Evolutionary conservation across 2,329 filamentous ascomycete species (phyloP).

Genomic region (Xylaria polymorpha): DNA sequence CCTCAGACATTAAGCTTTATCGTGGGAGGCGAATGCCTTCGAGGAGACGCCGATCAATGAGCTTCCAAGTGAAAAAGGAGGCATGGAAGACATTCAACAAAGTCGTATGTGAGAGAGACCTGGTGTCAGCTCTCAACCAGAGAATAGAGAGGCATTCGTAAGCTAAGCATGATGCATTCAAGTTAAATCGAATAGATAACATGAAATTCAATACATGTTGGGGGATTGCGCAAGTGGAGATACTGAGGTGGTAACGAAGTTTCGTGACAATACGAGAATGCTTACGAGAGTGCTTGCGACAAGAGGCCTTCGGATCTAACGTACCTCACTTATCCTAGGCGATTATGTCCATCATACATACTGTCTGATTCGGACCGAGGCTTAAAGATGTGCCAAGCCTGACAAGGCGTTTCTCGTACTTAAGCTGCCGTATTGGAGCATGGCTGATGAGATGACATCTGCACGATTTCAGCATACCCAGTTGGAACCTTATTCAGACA

Average conservation of each 20-base stretch:
- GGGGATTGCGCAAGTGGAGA: slow-evolving; percentile 21
- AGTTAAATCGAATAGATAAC: neutral
- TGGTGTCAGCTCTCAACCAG: neutral
- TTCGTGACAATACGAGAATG: slow-evolving; percentile 33
- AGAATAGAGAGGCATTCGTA: slow-evolving; percentile 4
- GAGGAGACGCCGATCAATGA: slow-evolving; percentile 1
- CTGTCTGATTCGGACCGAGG: slow-evolving; percentile 34
- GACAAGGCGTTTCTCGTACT: slow-evolving; percentile 16
- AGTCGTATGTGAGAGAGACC: slow-evolving; percentile 2
- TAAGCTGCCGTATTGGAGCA: slow-evolving; percentile 15
- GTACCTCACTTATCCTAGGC: neutral
- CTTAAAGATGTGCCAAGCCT: slow-evolving; percentile 9
- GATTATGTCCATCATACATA: slow-evolving; percentile 3
- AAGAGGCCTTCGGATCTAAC: slow-evolving; percentile 1
- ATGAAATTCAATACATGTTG: slow-evolving; percentile 4
- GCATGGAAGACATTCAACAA: neutral
- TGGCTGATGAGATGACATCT: slow-evolving; percentile 18
- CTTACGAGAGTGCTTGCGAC: slow-evolving; percentile 27
- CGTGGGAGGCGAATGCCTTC: neutral
- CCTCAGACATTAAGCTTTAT: slow-evolving; percentile 25
- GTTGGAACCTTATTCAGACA: slow-evolving; percentile 19
- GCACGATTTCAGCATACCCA: slow-evolving; percentile 8
- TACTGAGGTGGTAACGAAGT: slow-evolving; percentile 20
- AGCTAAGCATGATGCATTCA: slow-evolving; percentile 11
- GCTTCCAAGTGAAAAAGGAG: neutral